These are phyloP conservation scores for Thielaviopsis cerberus DNA, from an alignment of 2,329 filamentous ascomycete genomes.

Conservation along the genomic window DNA sequence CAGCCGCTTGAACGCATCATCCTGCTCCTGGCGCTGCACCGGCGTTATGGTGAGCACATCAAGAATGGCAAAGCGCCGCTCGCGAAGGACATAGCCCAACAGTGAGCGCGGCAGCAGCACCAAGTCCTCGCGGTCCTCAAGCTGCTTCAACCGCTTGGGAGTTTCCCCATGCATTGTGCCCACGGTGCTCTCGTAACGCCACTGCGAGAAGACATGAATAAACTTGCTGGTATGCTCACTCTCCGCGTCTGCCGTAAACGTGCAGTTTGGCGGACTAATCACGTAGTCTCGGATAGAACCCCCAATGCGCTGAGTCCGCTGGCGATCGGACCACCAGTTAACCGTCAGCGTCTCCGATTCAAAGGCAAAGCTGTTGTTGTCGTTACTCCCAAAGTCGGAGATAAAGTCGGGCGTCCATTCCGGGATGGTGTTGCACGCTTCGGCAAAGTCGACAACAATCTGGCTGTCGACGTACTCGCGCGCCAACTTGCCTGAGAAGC, in stretches of 20 bases:
- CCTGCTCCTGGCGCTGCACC: conserved; percentile 20
- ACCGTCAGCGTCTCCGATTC: conserved; percentile 19
- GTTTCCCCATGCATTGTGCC: neutral
- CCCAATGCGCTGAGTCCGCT: conserved; percentile 18
- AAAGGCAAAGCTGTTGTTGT: neutral
- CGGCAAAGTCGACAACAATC: conserved; percentile 25
- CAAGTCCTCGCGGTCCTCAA: conserved; percentile 14
- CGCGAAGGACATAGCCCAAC: conserved; percentile 24
- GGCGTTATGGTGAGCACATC: conserved; percentile 20
- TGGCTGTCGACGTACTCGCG: conserved; percentile 25
- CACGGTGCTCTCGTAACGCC: neutral
- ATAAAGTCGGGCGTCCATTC: conserved; percentile 18
- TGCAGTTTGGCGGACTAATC: too few species aligned
- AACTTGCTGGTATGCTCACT: too few species aligned
- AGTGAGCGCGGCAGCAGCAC: conserved; percentile 24
- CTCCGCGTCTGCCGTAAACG: too few species aligned
- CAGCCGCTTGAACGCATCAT: conserved; percentile 23
- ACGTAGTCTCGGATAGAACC: conserved; percentile 18
- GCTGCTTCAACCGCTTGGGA: neutral
- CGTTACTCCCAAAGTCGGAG: neutral
- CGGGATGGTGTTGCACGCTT: conserved; percentile 20
- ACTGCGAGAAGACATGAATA: conserved; percentile 21
- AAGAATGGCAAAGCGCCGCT: conserved; percentile 23
- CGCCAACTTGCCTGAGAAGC: conserved; percentile 21
- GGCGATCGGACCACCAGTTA: conserved; percentile 21